Percentiles rank a stretch among this genome's conserved stretches.
Evolutionary conservation across 192 early-diverging fungal species (phyloP).

Genomic region (Lunasporangiospora selenospora): DNA sequence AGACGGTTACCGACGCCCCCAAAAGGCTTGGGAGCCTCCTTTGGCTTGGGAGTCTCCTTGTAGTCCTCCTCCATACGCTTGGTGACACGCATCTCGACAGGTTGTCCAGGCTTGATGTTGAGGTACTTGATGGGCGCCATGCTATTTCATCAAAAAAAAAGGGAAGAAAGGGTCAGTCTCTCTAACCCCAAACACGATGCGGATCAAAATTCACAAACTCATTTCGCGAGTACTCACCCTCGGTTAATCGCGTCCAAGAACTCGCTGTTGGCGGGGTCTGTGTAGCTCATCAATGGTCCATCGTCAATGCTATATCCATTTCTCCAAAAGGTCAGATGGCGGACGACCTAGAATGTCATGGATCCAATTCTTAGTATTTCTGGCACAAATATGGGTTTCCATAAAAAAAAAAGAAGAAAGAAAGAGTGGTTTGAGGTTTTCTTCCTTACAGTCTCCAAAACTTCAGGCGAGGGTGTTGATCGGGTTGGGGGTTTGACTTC

Average conservation of each 20-base stretch:
- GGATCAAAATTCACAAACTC: background rate
- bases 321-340: constrained; percentile 93
- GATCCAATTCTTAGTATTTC: no score
- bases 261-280: constrained; percentile 87
- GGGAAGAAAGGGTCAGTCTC: background rate
- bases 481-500: constrained; percentile 13
- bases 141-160: constrained; percentile 43
- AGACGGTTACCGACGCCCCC: constrained; percentile 81
- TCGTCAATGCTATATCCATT: constrained; percentile 97
- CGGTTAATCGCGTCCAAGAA: constrained; percentile 87
- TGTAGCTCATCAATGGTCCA: constrained; percentile 84
- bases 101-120: constrained; percentile 89
- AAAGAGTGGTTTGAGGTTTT: no score
- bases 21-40: constrained; percentile 79
- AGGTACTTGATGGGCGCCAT: constrained; percentile 87
- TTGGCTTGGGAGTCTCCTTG: constrained; percentile 79
- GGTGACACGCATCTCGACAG: constrained; percentile 87
- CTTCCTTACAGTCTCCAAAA: constrained; percentile 30
- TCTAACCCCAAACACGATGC: background rate
- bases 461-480: constrained; percentile 25
- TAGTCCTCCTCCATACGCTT: constrained; percentile 89
- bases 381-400: no score
- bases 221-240: constrained; percentile 80
- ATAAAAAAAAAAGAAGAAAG: no score
- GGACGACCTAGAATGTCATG: constrained; percentile 61